Percentiles rank a stretch among this genome's conserved stretches.
These are phyloP conservation scores for Pochonia chlamydosporia DNA, from an alignment of 2,329 filamentous ascomycete genomes.

Conservation along the genomic window DNA sequence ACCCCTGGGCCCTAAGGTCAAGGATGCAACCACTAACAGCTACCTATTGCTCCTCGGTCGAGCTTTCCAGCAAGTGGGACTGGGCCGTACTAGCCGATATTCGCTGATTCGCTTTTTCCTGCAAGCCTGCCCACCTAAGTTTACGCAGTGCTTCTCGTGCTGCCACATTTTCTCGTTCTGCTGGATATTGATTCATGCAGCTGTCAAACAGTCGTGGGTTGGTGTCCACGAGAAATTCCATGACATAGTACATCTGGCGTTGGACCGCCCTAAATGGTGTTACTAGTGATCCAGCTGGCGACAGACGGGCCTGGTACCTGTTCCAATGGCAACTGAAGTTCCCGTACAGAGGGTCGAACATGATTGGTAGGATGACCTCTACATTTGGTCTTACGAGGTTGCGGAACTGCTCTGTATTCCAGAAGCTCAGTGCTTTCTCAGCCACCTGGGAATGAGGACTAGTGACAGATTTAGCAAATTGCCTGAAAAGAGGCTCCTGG, in stretches of 20 bases:
- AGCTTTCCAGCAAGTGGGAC: too few species aligned
- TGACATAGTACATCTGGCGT: slow-evolving; percentile 99
- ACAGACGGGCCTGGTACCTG: slow-evolving; percentile 58
- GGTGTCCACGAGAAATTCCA: slow-evolving; percentile 99
- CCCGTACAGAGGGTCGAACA: slow-evolving; percentile 97
- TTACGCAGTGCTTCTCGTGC: slow-evolving; percentile 75
- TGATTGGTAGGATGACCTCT: slow-evolving; percentile 95
- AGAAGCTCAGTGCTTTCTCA: slow-evolving; percentile 95
- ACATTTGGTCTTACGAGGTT: slow-evolving; percentile 99
- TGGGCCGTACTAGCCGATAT: too few species aligned
- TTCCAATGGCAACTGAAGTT: slow-evolving; percentile 99
- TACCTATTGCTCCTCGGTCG: too few species aligned
- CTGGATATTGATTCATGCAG: slow-evolving; percentile 96
- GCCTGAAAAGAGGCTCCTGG: slow-evolving; percentile 94
- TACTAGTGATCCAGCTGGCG: too few species aligned
- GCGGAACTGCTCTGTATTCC: slow-evolving; percentile 99
- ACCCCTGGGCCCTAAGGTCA: too few species aligned
- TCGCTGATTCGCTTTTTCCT: slow-evolving; percentile 70
- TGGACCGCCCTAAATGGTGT: slow-evolving; percentile 73
- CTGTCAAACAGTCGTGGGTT: slow-evolving; percentile 98
- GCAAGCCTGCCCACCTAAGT: slow-evolving; percentile 82
- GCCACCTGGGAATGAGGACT: slow-evolving; percentile 99
- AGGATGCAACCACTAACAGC: too few species aligned
- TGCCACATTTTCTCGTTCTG: slow-evolving; percentile 89
- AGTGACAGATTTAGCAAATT: slow-evolving; percentile 94